A percentile compares a stretch with the other conserved stretches of the same genome.
Conservation (phyloP, 441 rosid species). For the Heliophila coronopifolia region DNA sequence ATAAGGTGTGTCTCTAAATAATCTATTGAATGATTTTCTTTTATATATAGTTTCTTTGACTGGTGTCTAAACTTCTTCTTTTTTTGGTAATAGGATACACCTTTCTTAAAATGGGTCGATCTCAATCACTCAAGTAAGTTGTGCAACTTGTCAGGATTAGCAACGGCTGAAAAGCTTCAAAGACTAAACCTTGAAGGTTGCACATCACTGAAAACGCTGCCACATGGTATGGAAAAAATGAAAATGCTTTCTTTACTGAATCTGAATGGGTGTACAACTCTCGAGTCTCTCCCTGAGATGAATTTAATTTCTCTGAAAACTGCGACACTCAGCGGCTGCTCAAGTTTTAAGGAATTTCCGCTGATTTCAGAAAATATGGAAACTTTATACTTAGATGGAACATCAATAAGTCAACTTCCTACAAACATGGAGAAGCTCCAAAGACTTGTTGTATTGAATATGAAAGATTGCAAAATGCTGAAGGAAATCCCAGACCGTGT, state of each 20-base stretch:
- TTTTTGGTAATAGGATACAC: too few relatives aligned
- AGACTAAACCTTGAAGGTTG: conserved; percentile 17
- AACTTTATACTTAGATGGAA: conserved; percentile 4
- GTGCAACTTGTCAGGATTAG: not conserved
- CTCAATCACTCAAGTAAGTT: conserved; percentile 1
- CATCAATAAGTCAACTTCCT: not conserved
- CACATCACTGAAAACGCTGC: not conserved
- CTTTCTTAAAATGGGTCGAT: conserved; percentile 11
- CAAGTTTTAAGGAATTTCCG: not conserved
- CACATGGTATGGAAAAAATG: not conserved
- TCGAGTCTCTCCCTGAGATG: not conserved
- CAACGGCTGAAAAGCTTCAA: not conserved
- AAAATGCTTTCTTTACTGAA: not conserved
- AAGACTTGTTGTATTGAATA: conserved; percentile 21
- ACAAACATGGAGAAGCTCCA: not conserved
- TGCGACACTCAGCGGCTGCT: conserved; percentile 7
- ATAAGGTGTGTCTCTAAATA: conserved; percentile 18
- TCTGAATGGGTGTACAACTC: conserved; percentile 1
- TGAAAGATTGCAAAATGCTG: conserved; percentile 30
- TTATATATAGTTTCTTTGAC: too few relatives aligned
- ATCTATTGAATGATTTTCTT: too few relatives aligned
- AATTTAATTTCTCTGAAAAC: not conserved
- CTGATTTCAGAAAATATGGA: not conserved
- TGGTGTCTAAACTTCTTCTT: too few relatives aligned
- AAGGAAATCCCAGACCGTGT: conserved; percentile 11